These are phyloP conservation scores for Breviolum minutum DNA, from an alignment of 73 alveolate genomes.

Conservation along the genomic window DNA sequence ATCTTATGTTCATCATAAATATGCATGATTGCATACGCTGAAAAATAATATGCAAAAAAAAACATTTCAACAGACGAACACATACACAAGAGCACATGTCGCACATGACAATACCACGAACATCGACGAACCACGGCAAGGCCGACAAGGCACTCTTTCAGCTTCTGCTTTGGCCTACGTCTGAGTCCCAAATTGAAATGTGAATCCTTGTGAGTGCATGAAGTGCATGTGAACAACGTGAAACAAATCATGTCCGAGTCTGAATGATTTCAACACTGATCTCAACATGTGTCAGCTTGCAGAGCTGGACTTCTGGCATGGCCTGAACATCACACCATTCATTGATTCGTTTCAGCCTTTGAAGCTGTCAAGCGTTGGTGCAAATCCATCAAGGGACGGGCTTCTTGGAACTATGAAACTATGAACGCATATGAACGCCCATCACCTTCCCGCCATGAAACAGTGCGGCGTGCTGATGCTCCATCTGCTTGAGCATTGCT, in stretches of 20 bases:
- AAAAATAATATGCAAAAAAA: too few relatives aligned
- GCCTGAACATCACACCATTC: slow-evolving; percentile 78
- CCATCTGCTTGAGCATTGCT: slow-evolving; percentile 58
- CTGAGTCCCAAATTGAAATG: neutral
- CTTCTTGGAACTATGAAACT: neutral
- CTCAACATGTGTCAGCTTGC: neutral
- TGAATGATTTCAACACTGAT: too few relatives aligned
- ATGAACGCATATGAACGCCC: neutral
- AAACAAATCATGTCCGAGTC: neutral
- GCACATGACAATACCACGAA: too few relatives aligned
- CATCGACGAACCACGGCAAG: neutral
- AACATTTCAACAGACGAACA: too few relatives aligned
- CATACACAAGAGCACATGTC: too few relatives aligned
- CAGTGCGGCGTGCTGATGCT: slow-evolving; percentile 38
- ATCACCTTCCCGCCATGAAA: neutral
- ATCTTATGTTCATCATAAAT: too few relatives aligned
- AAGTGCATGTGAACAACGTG: too few relatives aligned
- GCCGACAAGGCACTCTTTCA: neutral
- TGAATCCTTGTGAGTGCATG: too few relatives aligned
- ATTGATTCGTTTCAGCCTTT: slow-evolving; percentile 35
- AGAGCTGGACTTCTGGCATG: neutral
- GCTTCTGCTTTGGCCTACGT: slow-evolving; percentile 10
- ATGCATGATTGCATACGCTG: too few relatives aligned
- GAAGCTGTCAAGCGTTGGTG: neutral
- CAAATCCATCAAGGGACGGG: neutral